These are phyloP conservation scores for Starmerella etchellsii DNA, from an alignment of 805 yeast species.

Conservation along the genomic window DNA sequence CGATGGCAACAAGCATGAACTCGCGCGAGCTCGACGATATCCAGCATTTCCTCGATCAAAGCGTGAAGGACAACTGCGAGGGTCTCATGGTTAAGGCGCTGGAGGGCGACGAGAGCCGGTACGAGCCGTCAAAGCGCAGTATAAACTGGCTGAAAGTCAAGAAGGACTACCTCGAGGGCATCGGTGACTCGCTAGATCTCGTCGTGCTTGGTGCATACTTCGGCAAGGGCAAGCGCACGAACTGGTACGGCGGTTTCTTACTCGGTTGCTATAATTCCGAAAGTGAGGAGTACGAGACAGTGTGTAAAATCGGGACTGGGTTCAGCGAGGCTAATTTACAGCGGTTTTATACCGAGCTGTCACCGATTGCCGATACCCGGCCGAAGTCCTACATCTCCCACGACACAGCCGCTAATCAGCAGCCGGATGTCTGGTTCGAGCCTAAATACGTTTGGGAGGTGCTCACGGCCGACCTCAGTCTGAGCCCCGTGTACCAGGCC, in stretches of 20 bases:
- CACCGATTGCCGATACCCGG: conserved; percentile 49
- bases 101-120: conserved; percentile 64
- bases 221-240: conserved; percentile 92
- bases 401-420: conserved; percentile 51
- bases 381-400: conserved; percentile 59
- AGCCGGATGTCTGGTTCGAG: conserved; percentile 91
- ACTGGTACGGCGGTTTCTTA: conserved; percentile 86
- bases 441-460: conserved; percentile 79
- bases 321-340: conserved; percentile 76
- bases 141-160: conserved; percentile 92
- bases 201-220: conserved; percentile 89
- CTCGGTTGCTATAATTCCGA: conserved; percentile 84
- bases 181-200: conserved; percentile 88
- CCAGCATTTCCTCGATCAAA: conserved; percentile 73
- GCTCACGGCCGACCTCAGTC: conserved; percentile 76
- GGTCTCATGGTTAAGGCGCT: conserved; percentile 91
- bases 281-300: conserved; percentile 83
- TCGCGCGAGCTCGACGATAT: conserved; percentile 60
- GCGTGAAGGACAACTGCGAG: conserved; percentile 82
- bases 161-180: conserved; percentile 88
- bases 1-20: conserved; percentile 63
- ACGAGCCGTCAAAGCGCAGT: conserved; percentile 91
- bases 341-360: conserved; percentile 43
- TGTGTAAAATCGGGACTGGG: conserved; percentile 96
- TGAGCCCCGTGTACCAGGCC: conserved; percentile 82